Base-by-base conservation (phyloP, 2,329 filamentous ascomycete genomes). In the Gliomastix tumulicola region DNA sequence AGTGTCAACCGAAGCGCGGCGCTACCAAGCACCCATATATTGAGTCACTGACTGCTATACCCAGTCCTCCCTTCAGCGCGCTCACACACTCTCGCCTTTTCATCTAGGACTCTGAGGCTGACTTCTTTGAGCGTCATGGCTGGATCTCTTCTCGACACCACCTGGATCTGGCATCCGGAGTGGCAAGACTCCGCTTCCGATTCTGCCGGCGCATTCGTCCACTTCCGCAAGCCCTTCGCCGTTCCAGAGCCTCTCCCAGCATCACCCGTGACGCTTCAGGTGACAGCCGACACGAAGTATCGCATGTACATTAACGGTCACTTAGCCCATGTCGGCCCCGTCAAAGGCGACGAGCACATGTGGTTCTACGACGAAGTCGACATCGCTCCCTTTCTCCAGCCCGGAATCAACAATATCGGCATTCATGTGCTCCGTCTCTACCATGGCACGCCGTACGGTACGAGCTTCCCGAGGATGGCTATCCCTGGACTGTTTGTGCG, bases 271-370 rank as follows among this genome's bases (percentile, higher is more conserved):
- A 25, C 9, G 7, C 27, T 62, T 10, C 45, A 51, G 36, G 49
- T 57, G 40, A 55, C 60, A 1, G 62, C 63, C 6, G 63, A 67
- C 25, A 67, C 63, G 5, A 50, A 59, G 8, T 67, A 66, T 46
- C 65, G 66, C 35, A 46, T 66, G 4, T 51, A 48, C 20, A 49
- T 67, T 28, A 67, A 67, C 47, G 51, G 53, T 4, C 33, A n/a
- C 0, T 49, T 53, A 9, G 48, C 62, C 13, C 49, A 54, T 4
- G 50, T 59, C 4, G 63, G 63, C 2, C 63, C 62, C 3, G 48
- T 52, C 2, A 50, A 57, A 22, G 50, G 62, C 19, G 59, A 54
- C 34, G 51, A 48, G 0, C 42, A 47, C 32, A 46, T 56, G 16
- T 60, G 56, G 56, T 57, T 51, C 40, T 60, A 56, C 35, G 55